A percentile compares a stretch with the other conserved stretches of the same genome.
These are phyloP conservation scores for Metrosideros polymorpha DNA, from an alignment of 441 rosid species.

Conservation along the genomic window DNA sequence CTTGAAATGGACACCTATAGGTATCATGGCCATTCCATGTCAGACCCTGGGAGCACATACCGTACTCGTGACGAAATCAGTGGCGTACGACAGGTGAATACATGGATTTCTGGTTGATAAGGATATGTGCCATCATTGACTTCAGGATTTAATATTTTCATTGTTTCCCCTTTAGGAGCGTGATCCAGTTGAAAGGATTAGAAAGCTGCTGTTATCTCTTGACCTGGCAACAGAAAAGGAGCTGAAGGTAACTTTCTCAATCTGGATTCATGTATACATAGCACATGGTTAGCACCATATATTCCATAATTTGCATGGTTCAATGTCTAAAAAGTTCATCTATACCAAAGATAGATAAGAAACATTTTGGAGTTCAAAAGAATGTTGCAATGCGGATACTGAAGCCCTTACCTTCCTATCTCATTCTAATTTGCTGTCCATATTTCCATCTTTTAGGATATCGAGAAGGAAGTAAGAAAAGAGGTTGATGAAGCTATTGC, in stretches of 20 bases:
- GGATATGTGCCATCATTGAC: neutral
- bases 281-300: neutral
- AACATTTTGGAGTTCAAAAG: neutral
- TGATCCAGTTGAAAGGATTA: slow-evolving; percentile 84
- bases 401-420: neutral
- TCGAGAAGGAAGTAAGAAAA: slow-evolving; percentile 86
- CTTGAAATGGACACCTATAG: slow-evolving; percentile 99
- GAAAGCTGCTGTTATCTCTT: slow-evolving; percentile 64
- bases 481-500: slow-evolving; percentile 92
- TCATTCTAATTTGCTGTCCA: neutral
- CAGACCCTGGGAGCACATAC: slow-evolving; percentile 99
- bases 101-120: neutral
- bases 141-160: neutral
- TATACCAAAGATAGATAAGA: neutral
- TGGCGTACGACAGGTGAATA: slow-evolving; percentile 85
- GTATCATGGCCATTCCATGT: slow-evolving; percentile 98
- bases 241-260: slow-evolving; percentile 54
- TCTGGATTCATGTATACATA: neutral
- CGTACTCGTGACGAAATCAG: slow-evolving; percentile 91
- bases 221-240: slow-evolving; percentile 94
- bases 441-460: slow-evolving; percentile 43
- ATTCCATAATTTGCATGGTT: neutral
- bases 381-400: neutral
- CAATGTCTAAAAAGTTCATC: neutral
- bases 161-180: slow-evolving; percentile 49